Base-by-base conservation (phyloP, 1,139 yeast genomes). In the Wickerhamomyces sp. region DNA sequence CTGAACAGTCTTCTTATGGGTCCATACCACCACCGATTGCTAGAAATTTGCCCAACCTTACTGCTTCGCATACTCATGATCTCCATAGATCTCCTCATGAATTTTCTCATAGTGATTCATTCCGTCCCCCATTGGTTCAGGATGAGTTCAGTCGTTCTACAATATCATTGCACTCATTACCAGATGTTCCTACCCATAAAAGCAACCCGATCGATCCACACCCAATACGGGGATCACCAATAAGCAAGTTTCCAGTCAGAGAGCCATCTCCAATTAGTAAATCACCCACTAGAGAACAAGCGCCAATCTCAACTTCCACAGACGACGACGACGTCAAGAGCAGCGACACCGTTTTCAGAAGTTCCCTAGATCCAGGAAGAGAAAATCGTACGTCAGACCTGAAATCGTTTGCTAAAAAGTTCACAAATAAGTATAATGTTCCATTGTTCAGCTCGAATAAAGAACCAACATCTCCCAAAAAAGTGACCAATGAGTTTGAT, bases 21-120 rank as follows among this genome's bases (percentile, higher is more conserved):
- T 41, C 47, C 1, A 55, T 53, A 30, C 60, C 60, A 7, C 54
- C 62, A 1, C 61, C 64, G 9, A 41, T 61, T 27, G 63, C 67
- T 8, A 48, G 59, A 14, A 35, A 10, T 4, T 3, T 10, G 4
- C 11, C 31, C 13, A 46, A 42, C 10, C 27, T 45, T 6, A 31
- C 47, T 10, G 18, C 31, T 29, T 9, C 31, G 39, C 9, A 39
- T 37, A 7, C n/a, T 33, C 10, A 35, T 8, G 15, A 23, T 23
- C 14, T 40, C 35, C 41, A 31, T 9, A 23, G 40, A 32, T 36
- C 44, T 14, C 39, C 40, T 27, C 38, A 29, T 8, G 18, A 14
- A 7, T 36, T 39, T 15, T 27, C 36, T 27, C 37, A 44, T 29
- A 30, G 39, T 27, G 48, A 43, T 37, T 36, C 45, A 6, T 42